These are phyloP conservation scores for Rhodofomes roseus DNA, from an alignment of 1,284 basidiomycete species.

Conservation along the genomic window DNA sequence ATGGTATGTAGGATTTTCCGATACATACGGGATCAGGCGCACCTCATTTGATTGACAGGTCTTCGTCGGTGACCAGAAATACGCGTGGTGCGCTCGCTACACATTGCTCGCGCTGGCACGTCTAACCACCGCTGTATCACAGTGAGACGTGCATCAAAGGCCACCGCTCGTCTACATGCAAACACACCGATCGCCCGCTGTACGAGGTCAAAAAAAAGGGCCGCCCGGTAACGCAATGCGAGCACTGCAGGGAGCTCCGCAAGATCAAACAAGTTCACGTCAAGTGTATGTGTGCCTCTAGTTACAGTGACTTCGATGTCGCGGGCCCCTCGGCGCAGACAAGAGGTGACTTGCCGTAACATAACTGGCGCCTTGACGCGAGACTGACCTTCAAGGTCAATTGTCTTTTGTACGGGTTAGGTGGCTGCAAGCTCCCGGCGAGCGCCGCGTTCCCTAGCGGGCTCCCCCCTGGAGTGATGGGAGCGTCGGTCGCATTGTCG, in stretches of 20 bases:
- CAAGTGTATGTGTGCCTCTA: conserved; percentile 47
- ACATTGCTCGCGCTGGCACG: no score
- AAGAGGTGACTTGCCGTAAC: not conserved
- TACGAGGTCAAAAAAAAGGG: conserved; percentile 80
- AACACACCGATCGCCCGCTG: conserved; percentile 69
- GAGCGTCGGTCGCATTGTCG: conserved; percentile 52
- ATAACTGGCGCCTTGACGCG: not conserved
- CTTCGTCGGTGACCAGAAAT: conserved; percentile 74
- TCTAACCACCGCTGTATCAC: no score
- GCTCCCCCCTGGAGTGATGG: conserved; percentile 54
- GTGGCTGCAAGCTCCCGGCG: conserved; percentile 51
- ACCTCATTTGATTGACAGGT: conserved; percentile 40
- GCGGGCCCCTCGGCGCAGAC: not conserved
- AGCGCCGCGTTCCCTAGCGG: conserved; percentile 71
- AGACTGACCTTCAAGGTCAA: conserved; percentile 44
- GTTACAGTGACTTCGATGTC: not conserved
- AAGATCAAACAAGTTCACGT: conserved; percentile 71
- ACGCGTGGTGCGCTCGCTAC: conserved; percentile 53
- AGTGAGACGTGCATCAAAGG: conserved; percentile 10
- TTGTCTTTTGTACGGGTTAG: conserved; percentile 32
- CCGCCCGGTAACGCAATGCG: conserved; percentile 71
- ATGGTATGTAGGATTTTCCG: not conserved
- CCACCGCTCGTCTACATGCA: conserved; percentile 44
- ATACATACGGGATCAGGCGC: not conserved
- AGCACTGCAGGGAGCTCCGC: conserved; percentile 66